Percentiles rank a stretch among this genome's conserved stretches.
Evolutionary conservation across 2,329 filamentous ascomycete genomes (phyloP).

Genomic region (Diaporthe sp.): DNA sequence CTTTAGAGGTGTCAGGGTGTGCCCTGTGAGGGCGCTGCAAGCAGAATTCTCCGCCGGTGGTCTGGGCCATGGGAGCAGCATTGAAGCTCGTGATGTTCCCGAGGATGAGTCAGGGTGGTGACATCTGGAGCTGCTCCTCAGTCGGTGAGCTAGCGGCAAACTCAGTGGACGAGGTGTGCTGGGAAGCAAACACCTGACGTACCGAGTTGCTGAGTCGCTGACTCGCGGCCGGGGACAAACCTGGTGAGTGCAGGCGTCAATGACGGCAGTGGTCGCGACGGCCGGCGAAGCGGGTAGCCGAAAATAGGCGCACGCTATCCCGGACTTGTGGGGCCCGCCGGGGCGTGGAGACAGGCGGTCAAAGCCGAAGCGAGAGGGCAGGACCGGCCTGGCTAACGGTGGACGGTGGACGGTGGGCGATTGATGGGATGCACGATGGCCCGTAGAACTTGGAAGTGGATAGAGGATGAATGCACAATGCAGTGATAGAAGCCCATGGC

Average conservation of each 20-base stretch:
- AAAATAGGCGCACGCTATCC: conserved; percentile 32
- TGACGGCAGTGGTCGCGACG: conserved; percentile 24
- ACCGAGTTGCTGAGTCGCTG: conserved; percentile 20
- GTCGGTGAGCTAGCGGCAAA: conserved; percentile 34
- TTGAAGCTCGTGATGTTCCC: conserved; percentile 26
- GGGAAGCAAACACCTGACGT: conserved; percentile 29
- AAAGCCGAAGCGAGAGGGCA: conserved; percentile 23
- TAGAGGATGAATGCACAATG: background rate
- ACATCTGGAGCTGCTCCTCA: conserved; percentile 26
- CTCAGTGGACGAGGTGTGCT: conserved; percentile 24
- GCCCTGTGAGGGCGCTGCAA: conserved; percentile 8
- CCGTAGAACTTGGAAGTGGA: conserved; percentile 12
- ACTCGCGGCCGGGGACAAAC: conserved; percentile 24
- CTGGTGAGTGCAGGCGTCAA: conserved; percentile 29
- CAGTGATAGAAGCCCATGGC: conserved; percentile 11
- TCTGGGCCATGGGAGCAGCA: conserved; percentile 4
- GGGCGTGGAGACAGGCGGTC: conserved; percentile 28
- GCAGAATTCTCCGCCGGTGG: conserved; percentile 11
- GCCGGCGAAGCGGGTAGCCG: conserved; percentile 33
- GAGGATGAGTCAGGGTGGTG: conserved; percentile 27
- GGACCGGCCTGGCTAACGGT: background rate
- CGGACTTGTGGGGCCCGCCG: conserved; percentile 29
- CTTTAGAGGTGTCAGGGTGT: background rate
- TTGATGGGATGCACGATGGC: background rate
- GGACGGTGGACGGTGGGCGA: background rate